Base-by-base conservation (phyloP, 441 rosid species). In the Pelargonium myrrhifolium region DNA sequence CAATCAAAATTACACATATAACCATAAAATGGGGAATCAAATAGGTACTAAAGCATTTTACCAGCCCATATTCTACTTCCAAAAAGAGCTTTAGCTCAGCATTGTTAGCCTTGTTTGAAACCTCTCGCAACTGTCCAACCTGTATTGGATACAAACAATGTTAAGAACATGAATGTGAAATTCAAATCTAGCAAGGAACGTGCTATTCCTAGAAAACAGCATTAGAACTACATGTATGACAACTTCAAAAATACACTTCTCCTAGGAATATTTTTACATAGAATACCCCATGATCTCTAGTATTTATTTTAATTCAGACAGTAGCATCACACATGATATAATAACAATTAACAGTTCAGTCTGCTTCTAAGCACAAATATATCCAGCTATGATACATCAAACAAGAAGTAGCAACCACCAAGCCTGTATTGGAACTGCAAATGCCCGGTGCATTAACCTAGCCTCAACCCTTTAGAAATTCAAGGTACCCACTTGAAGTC, bases 121-220 rank as follows among this genome's bases (percentile, higher is more conserved):
- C 86, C 78, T 86, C 93, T 77, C 86, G 73, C 77, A 88, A 66
- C 71, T 86, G 85, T 72, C 90, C 93, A 75, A 88, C 93, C 93
- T 86, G 78, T 67, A 73, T 28, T 20, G 40, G 42, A 43, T 59
- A 22, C 4, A 35, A 56, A 7, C 35, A 45, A 22, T 22, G n/a
- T 9, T 5, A 65, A 42, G 11, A 69, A 43, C 59, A 4, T n/a
- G 20, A 63, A 14, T 24, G 20, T 18, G 53, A 31, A 63, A n/a
- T 43, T 43, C 45, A 62, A 62, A 9, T 61, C 42, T 28, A 15
- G n/a, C 15, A n/a, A 31, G 12, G 43, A 28, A 3, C 65, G 31
- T 61, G 64, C 40, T 12, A 60, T 60, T 60, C 31, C 40, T 56
- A 45, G 53, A 14, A 9, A 20, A 20, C 3, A 18, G 9, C 9